phyloP scores from a whole-genome alignment of 441 rosid species.

The Gossypium davidsonii region DNA sequence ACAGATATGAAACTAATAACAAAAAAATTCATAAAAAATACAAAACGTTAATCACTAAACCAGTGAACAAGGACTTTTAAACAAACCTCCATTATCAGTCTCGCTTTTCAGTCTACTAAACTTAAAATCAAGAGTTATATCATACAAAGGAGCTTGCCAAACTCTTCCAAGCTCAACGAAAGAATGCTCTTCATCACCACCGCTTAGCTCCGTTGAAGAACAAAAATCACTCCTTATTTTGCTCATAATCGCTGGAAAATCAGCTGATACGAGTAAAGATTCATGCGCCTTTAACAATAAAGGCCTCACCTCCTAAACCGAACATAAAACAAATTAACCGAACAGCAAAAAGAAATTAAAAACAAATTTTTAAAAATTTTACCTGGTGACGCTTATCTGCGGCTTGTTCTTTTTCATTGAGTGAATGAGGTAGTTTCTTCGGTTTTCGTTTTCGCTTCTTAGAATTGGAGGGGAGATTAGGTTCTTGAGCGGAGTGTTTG shows the following conservation, averaged over 20 bases:
- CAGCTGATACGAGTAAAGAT: constrained; percentile 35
- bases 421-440: constrained; percentile 26
- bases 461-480: constrained; percentile 20
- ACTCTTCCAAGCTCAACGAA: constrained; percentile 62
- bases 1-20: not conserved
- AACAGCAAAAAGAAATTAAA: not conserved
- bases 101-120: constrained; percentile 12
- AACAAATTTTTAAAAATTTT: not conserved
- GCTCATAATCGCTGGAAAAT: constrained; percentile 38
- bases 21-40: not conserved
- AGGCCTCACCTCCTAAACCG: constrained; percentile 46
- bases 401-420: constrained; percentile 55
- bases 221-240: constrained; percentile 29
- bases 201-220: constrained; percentile 21
- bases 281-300: constrained; percentile 45
- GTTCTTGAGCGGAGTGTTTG: constrained; percentile 13
- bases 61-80: not conserved
- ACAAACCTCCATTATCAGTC: not conserved
- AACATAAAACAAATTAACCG: not conserved
- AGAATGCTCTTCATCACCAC: constrained; percentile 19
- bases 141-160: constrained; percentile 83
- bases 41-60: not conserved
- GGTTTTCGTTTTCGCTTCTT: constrained; percentile 58
- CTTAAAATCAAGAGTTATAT: constrained; percentile 47
- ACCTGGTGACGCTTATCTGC: constrained; percentile 72